Evolutionary conservation across 1,284 basidiomycete species (phyloP), one percentile per base, ranked within the genome.

Genomic region (Butyriboletus appendiculatus): DNA sequence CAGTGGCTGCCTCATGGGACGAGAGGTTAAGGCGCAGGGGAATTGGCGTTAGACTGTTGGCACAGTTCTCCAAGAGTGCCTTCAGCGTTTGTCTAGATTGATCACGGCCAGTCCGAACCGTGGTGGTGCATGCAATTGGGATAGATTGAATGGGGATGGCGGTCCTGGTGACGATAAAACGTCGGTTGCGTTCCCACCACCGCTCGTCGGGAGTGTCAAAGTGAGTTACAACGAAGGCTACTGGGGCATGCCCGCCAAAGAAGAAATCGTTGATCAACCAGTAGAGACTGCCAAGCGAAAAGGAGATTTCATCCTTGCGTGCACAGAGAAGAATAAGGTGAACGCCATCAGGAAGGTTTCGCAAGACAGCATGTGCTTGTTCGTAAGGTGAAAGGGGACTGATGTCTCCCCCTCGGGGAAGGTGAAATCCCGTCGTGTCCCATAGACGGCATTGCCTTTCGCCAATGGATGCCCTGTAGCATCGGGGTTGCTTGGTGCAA

Each of bases 151-250:
- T 5, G 4, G 55, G 47, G 15, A 58, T 53, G 0, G 20, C 8
- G 2, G 15, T 57, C 14, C 5, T 53, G 11, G 37, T 1, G 18
- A 2, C 0, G 40, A 62, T 50, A n/a, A 22, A 20, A 14, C 34
- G 16, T 16, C 48, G 6, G 41, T 61, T 53, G 24, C 41, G 43
- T 11, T 34, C 28, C 61, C 61, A 61, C 56, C 54, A 61, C 4
- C 38, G n/a, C 18, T 58, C 32, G 15, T 47, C 50, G 1, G 44
- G 18, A 6, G 71, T 10, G 28, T 28, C 28, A 28, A 28, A 28
- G 28, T 28, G 28, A 11, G 28, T 74, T 10, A 70, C 47, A 30
- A 69, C 61, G 2, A 71, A 28, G 16, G 67, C 66, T 34, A 72
- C 59, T 2, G 67, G 70, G 3, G 69, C 60, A 2, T 16, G 46